Evolutionary conservation across 768 basidiomycete species (phyloP).

Genomic region (Lactarius quietus): DNA sequence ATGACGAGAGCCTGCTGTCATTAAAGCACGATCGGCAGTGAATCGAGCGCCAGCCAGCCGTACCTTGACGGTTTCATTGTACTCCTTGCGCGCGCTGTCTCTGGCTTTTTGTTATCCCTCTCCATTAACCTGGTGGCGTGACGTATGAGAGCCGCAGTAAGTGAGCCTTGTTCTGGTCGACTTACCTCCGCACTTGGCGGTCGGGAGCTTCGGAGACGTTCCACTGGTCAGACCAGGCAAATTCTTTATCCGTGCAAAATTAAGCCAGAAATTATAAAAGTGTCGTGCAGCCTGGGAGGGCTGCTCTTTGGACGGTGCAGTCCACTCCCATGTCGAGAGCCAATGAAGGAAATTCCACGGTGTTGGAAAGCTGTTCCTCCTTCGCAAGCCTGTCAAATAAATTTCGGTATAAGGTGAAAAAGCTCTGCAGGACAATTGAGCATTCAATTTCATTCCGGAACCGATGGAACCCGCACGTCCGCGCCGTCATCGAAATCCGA

Average conservation of each 20-base stretch:
- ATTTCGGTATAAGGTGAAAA: slow-evolving; percentile 85
- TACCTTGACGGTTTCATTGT: slow-evolving; percentile 88
- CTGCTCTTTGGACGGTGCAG: slow-evolving; percentile 42
- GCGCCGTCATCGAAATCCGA: slow-evolving; percentile 58
- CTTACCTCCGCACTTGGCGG: slow-evolving; percentile 71
- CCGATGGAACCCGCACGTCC: slow-evolving; percentile 42
- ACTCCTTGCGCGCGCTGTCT: slow-evolving; percentile 84
- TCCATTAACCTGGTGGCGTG: slow-evolving; percentile 77
- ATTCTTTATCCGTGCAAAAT: slow-evolving; percentile 86
- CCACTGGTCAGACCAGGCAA: slow-evolving; percentile 85
- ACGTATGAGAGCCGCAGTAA: slow-evolving; percentile 7
- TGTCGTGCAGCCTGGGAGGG: slow-evolving; percentile 51
- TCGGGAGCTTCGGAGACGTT: slow-evolving; percentile 83
- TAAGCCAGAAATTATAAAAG: slow-evolving; percentile 86
- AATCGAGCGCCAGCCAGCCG: slow-evolving; percentile 28
- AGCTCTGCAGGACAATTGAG: slow-evolving; percentile 52
- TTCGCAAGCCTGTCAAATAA: slow-evolving; percentile 78
- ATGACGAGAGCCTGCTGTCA: slow-evolving; percentile 58
- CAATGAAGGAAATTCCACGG: slow-evolving; percentile 69
- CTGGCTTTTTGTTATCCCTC: slow-evolving; percentile 92
- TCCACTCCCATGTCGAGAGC: slow-evolving; percentile 74
- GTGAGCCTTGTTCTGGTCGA: neutral
- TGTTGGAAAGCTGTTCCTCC: slow-evolving; percentile 62
- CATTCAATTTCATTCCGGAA: neutral
- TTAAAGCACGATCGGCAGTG: neutral